Evolutionary conservation across 345 rosid species (phyloP).

Genomic region (Aethionema arabicum): DNA sequence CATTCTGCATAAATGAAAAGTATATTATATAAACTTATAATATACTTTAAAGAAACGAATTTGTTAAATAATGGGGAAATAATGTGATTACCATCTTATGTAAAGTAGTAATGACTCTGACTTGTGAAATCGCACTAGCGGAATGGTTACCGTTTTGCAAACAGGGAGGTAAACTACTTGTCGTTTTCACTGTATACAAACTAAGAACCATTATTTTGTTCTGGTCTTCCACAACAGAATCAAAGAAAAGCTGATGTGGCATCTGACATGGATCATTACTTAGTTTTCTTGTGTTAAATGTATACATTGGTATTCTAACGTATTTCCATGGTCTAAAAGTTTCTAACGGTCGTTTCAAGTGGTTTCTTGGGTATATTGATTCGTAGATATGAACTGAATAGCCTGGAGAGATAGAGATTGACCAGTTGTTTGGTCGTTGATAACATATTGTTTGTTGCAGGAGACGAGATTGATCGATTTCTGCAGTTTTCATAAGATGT

Average conservation of each 20-base stretch:
- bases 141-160: constrained; percentile 48
- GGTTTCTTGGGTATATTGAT: constrained; percentile 48
- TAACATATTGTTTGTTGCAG: constrained; percentile 69
- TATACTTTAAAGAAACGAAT: not conserved
- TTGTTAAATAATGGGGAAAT: not conserved
- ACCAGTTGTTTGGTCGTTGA: constrained; percentile 49
- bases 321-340: constrained; percentile 53
- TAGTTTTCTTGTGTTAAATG: constrained; percentile 49
- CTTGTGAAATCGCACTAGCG: constrained; percentile 41
- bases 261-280: constrained; percentile 48
- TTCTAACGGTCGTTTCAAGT: constrained; percentile 49
- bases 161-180: constrained; percentile 43
- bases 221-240: constrained; percentile 36
- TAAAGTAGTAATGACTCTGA: constrained; percentile 42
- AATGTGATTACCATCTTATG: constrained; percentile 48
- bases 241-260: constrained; percentile 65
- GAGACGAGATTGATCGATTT: constrained; percentile 49
- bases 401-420: constrained; percentile 67
- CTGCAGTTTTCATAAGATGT: constrained; percentile 60
- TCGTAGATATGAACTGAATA: constrained; percentile 59
- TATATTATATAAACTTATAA: not conserved
- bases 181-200: constrained; percentile 33
- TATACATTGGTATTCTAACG: constrained; percentile 41
- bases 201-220: constrained; percentile 37
- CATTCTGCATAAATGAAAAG: constrained; percentile 39